Percentiles rank a stretch among this genome's conserved stretches.
These are phyloP conservation scores for slime mould (Dictyostelium discoideum) DNA, from an alignment of 78 protist species.

Conservation along the genomic window DNA sequence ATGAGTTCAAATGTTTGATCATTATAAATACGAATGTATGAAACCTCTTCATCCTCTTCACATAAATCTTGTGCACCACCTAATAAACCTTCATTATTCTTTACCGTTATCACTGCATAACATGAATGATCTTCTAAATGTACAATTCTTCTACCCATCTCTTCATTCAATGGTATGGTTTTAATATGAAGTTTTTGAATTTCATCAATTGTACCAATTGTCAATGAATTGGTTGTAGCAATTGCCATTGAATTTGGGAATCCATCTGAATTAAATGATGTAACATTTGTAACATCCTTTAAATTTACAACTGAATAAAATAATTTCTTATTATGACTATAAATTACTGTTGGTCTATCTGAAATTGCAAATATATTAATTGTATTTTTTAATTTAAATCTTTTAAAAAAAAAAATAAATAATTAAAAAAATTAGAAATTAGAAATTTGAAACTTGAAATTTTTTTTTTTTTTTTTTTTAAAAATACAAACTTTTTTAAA, in stretches of 20 bases:
- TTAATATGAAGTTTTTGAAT: slow-evolving; percentile 94
- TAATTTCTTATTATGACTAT: slow-evolving; percentile 81
- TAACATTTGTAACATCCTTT: slow-evolving; percentile 68
- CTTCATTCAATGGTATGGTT: slow-evolving; percentile 88
- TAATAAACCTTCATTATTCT: neutral
- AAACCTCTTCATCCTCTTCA: neutral
- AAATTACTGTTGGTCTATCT: slow-evolving; percentile 94
- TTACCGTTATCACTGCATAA: slow-evolving; percentile 43
- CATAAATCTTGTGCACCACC: neutral
- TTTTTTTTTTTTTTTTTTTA: neutral
- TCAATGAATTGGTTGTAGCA: slow-evolving; percentile 71
- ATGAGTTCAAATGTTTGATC: slow-evolving; percentile 87
- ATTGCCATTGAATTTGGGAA: slow-evolving; percentile 90
- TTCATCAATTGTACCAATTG: slow-evolving; percentile 90
- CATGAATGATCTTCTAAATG: slow-evolving; percentile 49
- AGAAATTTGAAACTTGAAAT: neutral
- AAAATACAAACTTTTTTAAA: slow-evolving; percentile 45
- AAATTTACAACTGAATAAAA: slow-evolving; percentile 89
- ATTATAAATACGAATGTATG: slow-evolving; percentile 59
- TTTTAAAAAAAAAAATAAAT: neutral
- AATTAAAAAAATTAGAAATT: neutral
- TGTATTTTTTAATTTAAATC: slow-evolving; percentile 45
- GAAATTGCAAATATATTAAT: slow-evolving; percentile 90
- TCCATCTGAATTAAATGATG: slow-evolving; percentile 83
- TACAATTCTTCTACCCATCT: slow-evolving; percentile 88